Conservation (phyloP, 768 basidiomycete genomes). For the Xerocomus potaroensis region DNA sequence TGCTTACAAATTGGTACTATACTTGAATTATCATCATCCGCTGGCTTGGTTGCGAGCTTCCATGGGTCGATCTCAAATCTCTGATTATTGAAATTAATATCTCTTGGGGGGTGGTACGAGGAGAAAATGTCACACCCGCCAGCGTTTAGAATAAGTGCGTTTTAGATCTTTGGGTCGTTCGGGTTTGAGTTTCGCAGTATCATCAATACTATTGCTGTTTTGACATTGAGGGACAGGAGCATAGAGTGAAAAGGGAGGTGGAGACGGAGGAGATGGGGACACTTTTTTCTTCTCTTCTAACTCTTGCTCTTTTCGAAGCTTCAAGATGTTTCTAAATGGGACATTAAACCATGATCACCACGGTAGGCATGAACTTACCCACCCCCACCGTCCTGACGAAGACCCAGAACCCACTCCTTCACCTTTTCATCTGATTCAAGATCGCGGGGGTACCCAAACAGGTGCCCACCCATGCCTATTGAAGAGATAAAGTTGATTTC, state of each 20-base stretch:
- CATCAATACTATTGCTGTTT: not conserved
- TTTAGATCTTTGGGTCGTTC: slow-evolving; percentile 8
- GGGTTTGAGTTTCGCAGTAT: slow-evolving; percentile 2
- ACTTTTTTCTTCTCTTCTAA: slow-evolving; percentile 2
- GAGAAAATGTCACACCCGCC: slow-evolving; percentile 17
- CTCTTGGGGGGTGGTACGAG: not conserved
- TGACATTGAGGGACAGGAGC: slow-evolving; percentile 2
- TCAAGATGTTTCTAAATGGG: slow-evolving; percentile 39
- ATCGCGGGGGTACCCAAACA: slow-evolving; percentile 49
- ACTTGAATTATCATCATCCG: slow-evolving; percentile 2
- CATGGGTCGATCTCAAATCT: slow-evolving; percentile 6
- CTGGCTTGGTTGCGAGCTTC: slow-evolving; percentile 14
- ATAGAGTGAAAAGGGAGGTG: slow-evolving; percentile 1
- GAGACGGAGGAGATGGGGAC: slow-evolving; percentile 5
- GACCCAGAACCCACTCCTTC: slow-evolving; percentile 50
- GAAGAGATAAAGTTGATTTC: slow-evolving; percentile 44
- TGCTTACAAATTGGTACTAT: slow-evolving; percentile 11
- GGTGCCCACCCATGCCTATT: slow-evolving; percentile 39
- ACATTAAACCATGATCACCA: slow-evolving; percentile 1
- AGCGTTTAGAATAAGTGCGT: slow-evolving; percentile 22
- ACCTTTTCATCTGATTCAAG: slow-evolving; percentile 41
- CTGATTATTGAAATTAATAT: slow-evolving; percentile 10
- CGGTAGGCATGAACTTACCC: slow-evolving; percentile 43
- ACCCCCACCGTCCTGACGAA: slow-evolving; percentile 52
- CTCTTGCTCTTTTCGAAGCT: slow-evolving; percentile 39